phyloP scores from a whole-genome alignment of 129 eudicot species.

The Kitagawia praeruptora region DNA sequence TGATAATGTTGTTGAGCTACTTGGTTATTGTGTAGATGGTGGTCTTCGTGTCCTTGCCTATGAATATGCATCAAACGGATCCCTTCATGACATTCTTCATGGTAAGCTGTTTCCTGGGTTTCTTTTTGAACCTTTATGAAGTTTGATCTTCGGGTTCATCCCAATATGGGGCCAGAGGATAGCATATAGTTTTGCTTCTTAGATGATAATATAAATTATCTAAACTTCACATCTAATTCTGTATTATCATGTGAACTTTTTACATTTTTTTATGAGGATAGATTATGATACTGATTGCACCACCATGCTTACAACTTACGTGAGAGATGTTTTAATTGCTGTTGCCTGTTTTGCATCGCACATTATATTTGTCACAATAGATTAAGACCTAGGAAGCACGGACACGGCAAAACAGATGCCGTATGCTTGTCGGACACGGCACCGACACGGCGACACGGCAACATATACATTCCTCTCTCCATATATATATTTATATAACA shows the following conservation, averaged over 20 bases:
- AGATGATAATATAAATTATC: neutral
- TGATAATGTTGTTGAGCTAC: slow-evolving; percentile 5
- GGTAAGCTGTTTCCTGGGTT: slow-evolving; percentile 16
- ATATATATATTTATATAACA: no score
- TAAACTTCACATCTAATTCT: neutral
- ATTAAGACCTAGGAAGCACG: no score
- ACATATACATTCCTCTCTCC: no score
- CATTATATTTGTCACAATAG: neutral
- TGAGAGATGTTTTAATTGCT: neutral
- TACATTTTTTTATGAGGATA: no score
- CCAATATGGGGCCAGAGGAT: neutral
- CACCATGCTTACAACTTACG: neutral
- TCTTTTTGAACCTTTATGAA: neutral
- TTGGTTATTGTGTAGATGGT: slow-evolving; percentile 8
- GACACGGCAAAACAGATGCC: no score
- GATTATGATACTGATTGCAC: neutral
- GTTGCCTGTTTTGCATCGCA: neutral
- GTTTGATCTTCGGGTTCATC: neutral
- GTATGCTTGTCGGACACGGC: no score
- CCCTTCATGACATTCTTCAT: slow-evolving; percentile 4
- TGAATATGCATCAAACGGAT: slow-evolving; percentile 3
- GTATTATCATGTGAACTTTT: neutral
- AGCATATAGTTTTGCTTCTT: neutral
- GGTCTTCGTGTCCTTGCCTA: slow-evolving; percentile 1
- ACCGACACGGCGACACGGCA: no score